These are phyloP conservation scores for Lecanosticta acicola DNA, from an alignment of 2,329 filamentous ascomycete species.

Conservation along the genomic window DNA sequence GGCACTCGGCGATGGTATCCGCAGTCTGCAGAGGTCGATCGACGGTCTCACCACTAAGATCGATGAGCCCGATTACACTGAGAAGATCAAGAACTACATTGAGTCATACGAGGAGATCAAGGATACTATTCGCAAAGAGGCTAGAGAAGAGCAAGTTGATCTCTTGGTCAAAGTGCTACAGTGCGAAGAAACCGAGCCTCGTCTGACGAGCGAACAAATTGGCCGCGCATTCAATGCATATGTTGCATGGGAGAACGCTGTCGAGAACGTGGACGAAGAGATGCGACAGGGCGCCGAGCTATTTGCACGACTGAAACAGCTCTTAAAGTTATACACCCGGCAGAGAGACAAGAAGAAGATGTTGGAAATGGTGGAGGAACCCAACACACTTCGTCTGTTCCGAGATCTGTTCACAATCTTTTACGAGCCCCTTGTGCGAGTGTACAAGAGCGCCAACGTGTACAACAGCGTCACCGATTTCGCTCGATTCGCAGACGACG, in stretches of 20 bases:
- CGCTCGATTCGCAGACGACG: constrained; percentile 84
- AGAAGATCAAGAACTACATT: constrained; percentile 76
- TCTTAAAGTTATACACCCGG: constrained; percentile 84
- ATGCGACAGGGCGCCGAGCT: constrained; percentile 84
- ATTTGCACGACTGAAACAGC: constrained; percentile 90
- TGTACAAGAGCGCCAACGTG: constrained; percentile 98
- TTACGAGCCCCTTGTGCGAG: constrained; percentile 92
- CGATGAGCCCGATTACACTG: constrained; percentile 69
- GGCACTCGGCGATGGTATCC: constrained; percentile 85
- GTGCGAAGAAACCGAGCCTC: constrained; percentile 68
- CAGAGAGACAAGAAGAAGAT: constrained; percentile 97
- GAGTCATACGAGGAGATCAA: constrained; percentile 72
- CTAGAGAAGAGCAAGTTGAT: constrained; percentile 68
- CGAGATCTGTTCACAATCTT: constrained; percentile 97
- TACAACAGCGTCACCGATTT: constrained; percentile 98
- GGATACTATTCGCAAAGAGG: constrained; percentile 65
- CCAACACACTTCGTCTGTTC: constrained; percentile 93
- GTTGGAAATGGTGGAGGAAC: constrained; percentile 89
- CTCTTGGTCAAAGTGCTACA: constrained; percentile 78
- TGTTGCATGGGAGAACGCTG: constrained; percentile 89
- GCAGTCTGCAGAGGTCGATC: constrained; percentile 78
- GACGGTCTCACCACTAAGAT: constrained; percentile 72
- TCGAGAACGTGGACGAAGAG: constrained; percentile 85
- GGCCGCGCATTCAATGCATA: constrained; percentile 88
- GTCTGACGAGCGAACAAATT: constrained; percentile 68